Conservation (phyloP, 192 early-diverging fungal species). For the Coemansia sp. region DNA sequence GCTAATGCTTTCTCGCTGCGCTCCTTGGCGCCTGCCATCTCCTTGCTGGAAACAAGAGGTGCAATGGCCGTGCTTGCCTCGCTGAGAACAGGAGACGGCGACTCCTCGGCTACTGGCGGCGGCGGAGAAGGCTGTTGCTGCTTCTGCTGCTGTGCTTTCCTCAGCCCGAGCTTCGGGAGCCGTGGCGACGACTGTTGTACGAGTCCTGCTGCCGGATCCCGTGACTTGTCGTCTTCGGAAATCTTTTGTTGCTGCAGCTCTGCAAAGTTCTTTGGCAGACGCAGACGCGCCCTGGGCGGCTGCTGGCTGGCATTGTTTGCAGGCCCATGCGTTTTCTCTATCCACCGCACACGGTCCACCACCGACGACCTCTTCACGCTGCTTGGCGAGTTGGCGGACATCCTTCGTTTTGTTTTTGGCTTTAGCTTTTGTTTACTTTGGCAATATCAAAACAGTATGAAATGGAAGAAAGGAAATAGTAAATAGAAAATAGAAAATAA, state of each 20-base stretch:
- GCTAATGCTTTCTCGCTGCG: neutral
- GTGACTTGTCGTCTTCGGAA: neutral
- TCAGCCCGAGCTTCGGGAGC: conserved; percentile 5
- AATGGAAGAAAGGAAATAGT: no score
- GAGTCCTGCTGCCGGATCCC: neutral
- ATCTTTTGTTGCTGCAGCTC: neutral
- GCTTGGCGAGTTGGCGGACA: conserved; percentile 1
- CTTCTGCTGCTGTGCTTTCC: neutral
- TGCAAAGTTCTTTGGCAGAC: conserved; percentile 38
- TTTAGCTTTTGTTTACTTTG: no score
- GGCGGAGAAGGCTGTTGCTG: neutral
- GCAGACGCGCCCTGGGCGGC: conserved; percentile 19
- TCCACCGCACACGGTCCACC: conserved; percentile 49
- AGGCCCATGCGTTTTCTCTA: conserved; percentile 43
- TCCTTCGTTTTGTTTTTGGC: neutral
- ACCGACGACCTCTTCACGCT: conserved; percentile 33
- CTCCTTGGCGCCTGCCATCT: neutral
- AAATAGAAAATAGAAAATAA: no score
- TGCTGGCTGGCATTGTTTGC: neutral
- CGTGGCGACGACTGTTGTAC: neutral
- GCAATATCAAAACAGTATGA: no score
- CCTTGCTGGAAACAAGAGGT: conserved; percentile 9
- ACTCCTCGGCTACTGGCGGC: conserved; percentile 2
- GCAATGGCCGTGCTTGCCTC: conserved; percentile 25
- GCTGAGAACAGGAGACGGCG: conserved; percentile 35